These are phyloP conservation scores for Aspergillus luchuensis DNA, from an alignment of 2,329 filamentous ascomycete species.

Conservation along the genomic window DNA sequence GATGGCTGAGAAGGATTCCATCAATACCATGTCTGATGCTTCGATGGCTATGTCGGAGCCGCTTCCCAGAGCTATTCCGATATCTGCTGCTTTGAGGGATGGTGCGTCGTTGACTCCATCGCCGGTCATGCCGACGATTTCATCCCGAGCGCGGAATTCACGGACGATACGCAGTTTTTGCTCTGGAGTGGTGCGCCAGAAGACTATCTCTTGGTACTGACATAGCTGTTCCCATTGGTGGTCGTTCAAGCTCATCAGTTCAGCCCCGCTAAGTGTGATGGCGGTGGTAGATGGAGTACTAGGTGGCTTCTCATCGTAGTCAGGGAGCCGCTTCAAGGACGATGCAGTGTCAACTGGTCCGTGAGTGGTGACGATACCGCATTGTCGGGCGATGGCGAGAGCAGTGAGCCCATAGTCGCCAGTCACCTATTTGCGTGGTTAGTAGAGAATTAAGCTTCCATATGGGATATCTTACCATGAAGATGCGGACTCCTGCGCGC, in stretches of 20 bases:
- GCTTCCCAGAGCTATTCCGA: constrained; percentile 61
- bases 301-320: constrained; percentile 20
- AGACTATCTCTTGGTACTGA: constrained; percentile 71
- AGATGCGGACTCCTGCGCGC: constrained; percentile 71
- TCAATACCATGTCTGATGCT: constrained; percentile 63
- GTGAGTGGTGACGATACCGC: constrained; percentile 64
- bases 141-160: constrained; percentile 65
- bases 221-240: constrained; percentile 69
- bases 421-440: constrained; percentile 55
- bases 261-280: constrained; percentile 66
- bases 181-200: constrained; percentile 74
- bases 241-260: constrained; percentile 67
- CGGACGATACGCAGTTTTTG: constrained; percentile 79
- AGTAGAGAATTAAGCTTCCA: neutral
- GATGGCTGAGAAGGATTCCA: constrained; percentile 71
- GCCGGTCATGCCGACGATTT: constrained; percentile 58
- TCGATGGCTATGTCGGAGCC: constrained; percentile 65
- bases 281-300: constrained; percentile 37
- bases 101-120: constrained; percentile 55
- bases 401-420: constrained; percentile 77
- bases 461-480: constrained; percentile 59
- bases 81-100: constrained; percentile 60
- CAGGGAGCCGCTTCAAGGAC: constrained; percentile 48
- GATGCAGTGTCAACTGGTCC: constrained; percentile 56
- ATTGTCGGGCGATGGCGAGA: constrained; percentile 70